phyloP scores from a whole-genome alignment of 345 rosid species.

The Trapa bicornis region DNA sequence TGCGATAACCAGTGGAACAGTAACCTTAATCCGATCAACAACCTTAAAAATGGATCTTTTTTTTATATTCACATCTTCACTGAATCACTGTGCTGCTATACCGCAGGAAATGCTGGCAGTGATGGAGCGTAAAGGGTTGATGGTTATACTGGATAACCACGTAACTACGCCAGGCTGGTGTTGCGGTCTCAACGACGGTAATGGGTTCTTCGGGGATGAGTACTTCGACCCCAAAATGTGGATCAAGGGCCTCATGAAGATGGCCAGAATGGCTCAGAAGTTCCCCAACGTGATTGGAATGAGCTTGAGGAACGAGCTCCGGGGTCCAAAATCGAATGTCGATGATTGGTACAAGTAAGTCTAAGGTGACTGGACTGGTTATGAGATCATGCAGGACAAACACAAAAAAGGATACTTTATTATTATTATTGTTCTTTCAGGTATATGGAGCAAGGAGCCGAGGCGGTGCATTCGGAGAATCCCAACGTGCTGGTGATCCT shows the following conservation, averaged over 20 bases:
- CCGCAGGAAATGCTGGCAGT: neutral
- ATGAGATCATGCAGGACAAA: no score
- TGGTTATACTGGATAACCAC: constrained; percentile 12
- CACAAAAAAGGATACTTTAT: no score
- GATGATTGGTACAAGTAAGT: constrained; percentile 19
- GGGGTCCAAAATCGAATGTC: constrained; percentile 9
- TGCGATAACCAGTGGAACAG: no score
- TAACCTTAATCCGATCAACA: no score
- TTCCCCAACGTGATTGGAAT: constrained; percentile 12
- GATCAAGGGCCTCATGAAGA: constrained; percentile 10
- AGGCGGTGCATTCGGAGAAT: constrained; percentile 33
- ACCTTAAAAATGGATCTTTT: no score
- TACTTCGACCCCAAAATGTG: constrained; percentile 15
- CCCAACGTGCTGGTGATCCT: constrained; percentile 32
- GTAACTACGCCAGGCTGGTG: constrained; percentile 20
- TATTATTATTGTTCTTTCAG: neutral
- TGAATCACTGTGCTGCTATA: no score
- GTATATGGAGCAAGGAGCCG: constrained; percentile 23
- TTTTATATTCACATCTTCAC: neutral
- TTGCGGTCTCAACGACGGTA: constrained; percentile 13
- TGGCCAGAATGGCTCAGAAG: constrained; percentile 7
- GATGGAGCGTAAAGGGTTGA: neutral
- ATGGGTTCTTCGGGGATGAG: constrained; percentile 18
- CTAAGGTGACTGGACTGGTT: no score
- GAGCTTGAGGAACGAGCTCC: constrained; percentile 21